Conservation (phyloP, 257 asterid species). For the Jacaranda copaia region DNA sequence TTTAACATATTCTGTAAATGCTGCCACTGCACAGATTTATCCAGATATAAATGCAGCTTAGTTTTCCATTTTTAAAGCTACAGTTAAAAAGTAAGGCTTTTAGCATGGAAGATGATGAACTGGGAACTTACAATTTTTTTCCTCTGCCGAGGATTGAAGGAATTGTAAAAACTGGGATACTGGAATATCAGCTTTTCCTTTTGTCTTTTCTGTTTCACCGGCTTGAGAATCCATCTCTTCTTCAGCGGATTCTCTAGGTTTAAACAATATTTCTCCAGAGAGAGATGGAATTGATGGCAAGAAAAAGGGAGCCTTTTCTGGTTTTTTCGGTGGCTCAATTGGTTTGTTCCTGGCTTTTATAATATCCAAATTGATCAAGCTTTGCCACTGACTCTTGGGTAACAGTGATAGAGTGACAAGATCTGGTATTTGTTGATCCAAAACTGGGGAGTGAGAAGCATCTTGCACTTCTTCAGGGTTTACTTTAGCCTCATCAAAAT, state of each 20-base stretch:
- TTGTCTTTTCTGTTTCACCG: conserved; percentile 40
- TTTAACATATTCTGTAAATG: conserved; percentile 78
- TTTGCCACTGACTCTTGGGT: conserved; percentile 96
- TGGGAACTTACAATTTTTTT: conserved; percentile 63
- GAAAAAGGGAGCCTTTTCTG: conserved; percentile 93
- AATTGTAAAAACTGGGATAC: conserved; percentile 62
- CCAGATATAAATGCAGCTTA: conserved; percentile 26
- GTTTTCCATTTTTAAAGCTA: conserved; percentile 7
- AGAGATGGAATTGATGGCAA: conserved; percentile 82
- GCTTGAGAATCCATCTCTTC: conserved; percentile 53
- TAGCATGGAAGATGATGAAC: conserved; percentile 1
- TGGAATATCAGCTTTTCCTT: conserved; percentile 47
- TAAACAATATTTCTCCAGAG: conserved; percentile 79
- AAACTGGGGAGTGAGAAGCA: conserved; percentile 40
- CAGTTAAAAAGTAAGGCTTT: neutral
- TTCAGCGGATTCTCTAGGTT: conserved; percentile 55
- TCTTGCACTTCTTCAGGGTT: conserved; percentile 44
- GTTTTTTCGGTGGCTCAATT: conserved; percentile 95
- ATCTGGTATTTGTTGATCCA: conserved; percentile 72
- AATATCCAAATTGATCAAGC: conserved; percentile 89
- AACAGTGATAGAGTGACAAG: conserved; percentile 83
- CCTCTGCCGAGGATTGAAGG: conserved; percentile 60
- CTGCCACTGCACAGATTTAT: conserved; percentile 63
- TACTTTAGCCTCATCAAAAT: conserved; percentile 41
- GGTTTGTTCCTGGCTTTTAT: conserved; percentile 92